Base-by-base conservation (phyloP, 306 rosid species). In the Cicer bijugum region DNA sequence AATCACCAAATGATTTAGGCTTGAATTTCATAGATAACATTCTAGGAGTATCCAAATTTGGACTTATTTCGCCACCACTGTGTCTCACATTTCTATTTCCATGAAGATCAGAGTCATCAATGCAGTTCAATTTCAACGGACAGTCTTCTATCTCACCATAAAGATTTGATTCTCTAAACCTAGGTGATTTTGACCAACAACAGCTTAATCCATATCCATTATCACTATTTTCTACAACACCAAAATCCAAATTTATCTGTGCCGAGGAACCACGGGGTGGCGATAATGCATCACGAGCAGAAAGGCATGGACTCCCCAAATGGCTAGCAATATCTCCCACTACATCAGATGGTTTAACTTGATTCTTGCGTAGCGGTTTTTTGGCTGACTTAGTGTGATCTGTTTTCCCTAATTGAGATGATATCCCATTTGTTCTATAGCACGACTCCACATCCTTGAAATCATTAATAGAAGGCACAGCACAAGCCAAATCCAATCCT, bases 111-210 rank as follows among this genome's bases (percentile, higher is more conserved):
- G 71, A 37, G 53, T 85, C 93, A 45, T 88, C 88, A 15, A 37
- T 75, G 0, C 67, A 76, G 66, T 71, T 66, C 58, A 64, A 66
- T 77, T 86, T 71, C 82, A 92, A 85, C 9, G 93, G 92, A 68
- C 69, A 77, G 35, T 82, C 86, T 57, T 85, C 97, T 7, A 71
- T 66, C 38, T 86, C 86, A 12, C 79, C 15, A 62, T 71, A 72
- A 43, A 39, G 47, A 73, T 82, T 72, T 37, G 88, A 75, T 56
- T 69, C 90, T 75, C 86, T 80, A 69, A 86, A 88, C 85, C 87
- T 86, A 2, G 93, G 88, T n/a, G 92, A 85, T 61, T 82, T 86
- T 12, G 92, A 88, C 96, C 93, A 86, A 76, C 91, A 88, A 48
- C 83, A 84, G 76, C 85, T 84, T 69, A 88, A 68, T 45, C 89